phyloP scores from a whole-genome alignment of 331 rosid species.

The Prunus yedoensis region DNA sequence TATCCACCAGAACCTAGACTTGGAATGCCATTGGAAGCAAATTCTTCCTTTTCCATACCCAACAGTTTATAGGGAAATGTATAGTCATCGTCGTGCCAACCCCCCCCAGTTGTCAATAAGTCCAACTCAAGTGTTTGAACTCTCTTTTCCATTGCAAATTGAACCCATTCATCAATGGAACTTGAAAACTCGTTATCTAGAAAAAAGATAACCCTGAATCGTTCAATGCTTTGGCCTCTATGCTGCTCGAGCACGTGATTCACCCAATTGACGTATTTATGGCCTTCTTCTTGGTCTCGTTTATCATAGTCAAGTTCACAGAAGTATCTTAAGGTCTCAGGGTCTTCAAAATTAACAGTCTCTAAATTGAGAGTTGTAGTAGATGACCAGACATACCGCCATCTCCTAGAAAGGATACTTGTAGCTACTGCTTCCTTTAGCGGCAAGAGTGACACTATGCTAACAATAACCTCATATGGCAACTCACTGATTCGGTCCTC shows the following conservation, averaged over 20 bases:
- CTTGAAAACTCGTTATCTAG: neutral
- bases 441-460: neutral
- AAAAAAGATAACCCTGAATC: neutral
- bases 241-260: neutral
- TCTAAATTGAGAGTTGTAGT: neutral
- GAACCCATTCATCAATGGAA: neutral
- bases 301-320: neutral
- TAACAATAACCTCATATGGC: neutral
- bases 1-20: neutral
- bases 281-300: neutral
- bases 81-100: neutral
- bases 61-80: neutral
- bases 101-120: neutral
- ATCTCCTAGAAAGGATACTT: neutral
- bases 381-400: neutral
- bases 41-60: neutral
- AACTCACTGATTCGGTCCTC: neutral
- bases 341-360: neutral
- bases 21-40: neutral
- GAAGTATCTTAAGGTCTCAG: neutral
- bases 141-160: neutral
- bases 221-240: neutral
- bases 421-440: neutral
- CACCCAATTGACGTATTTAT: neutral
- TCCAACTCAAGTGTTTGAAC: neutral